Conservation (phyloP, 345 rosid genomes). For the Dovyalis caffra region DNA sequence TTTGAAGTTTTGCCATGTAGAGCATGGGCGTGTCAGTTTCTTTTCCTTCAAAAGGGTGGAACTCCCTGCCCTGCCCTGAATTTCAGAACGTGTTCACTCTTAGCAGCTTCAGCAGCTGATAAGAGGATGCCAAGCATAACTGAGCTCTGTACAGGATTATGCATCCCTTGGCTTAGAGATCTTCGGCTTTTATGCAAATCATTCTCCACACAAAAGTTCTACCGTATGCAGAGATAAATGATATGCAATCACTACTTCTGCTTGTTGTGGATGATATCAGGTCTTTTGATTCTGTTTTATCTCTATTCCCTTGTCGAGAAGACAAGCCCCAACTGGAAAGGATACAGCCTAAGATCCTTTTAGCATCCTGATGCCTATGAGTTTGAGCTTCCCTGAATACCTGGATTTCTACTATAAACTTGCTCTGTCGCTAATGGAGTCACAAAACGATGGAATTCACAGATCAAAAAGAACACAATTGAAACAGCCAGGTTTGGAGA, state of each 20-base stretch:
- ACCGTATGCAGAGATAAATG: background rate
- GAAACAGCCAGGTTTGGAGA: slow-evolving; percentile 13
- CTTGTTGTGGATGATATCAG: background rate
- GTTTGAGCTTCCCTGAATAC: background rate
- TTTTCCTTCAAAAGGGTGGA: slow-evolving; percentile 47
- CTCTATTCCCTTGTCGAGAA: background rate
- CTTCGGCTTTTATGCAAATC: background rate
- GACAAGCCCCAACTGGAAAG: slow-evolving; percentile 17
- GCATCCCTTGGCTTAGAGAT: background rate
- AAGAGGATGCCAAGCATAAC: background rate
- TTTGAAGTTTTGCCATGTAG: slow-evolving; percentile 58
- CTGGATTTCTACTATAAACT: slow-evolving; percentile 8
- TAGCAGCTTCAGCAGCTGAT: background rate
- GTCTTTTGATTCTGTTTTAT: too few relatives aligned
- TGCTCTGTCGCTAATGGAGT: slow-evolving; percentile 19
- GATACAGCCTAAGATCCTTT: background rate
- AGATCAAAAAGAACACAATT: slow-evolving; percentile 8
- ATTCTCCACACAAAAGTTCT: background rate
- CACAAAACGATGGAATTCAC: slow-evolving; percentile 16
- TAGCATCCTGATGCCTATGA: background rate
- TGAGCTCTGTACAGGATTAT: background rate
- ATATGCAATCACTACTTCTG: background rate
- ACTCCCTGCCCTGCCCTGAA: slow-evolving; percentile 53
- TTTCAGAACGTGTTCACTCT: background rate
- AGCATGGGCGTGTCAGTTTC: slow-evolving; percentile 66